These are phyloP conservation scores for Cunninghamia lanceolata DNA, from an alignment of 75 land plant species.

Conservation along the genomic window DNA sequence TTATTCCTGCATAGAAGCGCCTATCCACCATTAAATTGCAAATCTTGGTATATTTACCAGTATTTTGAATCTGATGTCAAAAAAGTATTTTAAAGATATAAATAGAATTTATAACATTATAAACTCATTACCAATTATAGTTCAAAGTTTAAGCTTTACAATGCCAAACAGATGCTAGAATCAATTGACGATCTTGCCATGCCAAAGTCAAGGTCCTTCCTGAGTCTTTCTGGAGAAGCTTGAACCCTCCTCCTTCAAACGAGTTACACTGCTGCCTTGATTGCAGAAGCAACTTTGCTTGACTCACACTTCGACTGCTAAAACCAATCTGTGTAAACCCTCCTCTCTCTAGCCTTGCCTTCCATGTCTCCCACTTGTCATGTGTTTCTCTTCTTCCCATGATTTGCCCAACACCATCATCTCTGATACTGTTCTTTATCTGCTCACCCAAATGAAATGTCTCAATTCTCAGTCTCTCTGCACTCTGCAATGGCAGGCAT, in stretches of 20 bases:
- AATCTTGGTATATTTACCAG: too few relatives aligned
- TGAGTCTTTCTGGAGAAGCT: constrained; percentile 32
- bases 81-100: too few relatives aligned
- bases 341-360: constrained; percentile 35
- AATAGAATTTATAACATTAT: too few relatives aligned
- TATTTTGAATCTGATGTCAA: too few relatives aligned
- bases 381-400: constrained; percentile 19
- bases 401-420: constrained; percentile 22
- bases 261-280: constrained; percentile 31
- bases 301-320: constrained; percentile 38
- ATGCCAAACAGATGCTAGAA: constrained; percentile 61
- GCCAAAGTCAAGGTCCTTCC: constrained; percentile 45
- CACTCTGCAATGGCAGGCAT: constrained; percentile 47
- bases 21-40: too few relatives aligned
- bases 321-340: constrained; percentile 44
- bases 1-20: too few relatives aligned
- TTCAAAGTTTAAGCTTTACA: not conserved
- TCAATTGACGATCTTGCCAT: constrained; percentile 51
- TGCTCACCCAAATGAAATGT: constrained; percentile 49
- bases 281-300: constrained; percentile 60
- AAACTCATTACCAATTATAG: too few relatives aligned
- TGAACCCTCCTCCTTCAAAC: constrained; percentile 23
- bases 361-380: constrained; percentile 49
- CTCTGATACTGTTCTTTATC: constrained; percentile 35
- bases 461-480: constrained; percentile 55